Conservation (phyloP, 805 yeast genomes). For the Cephaloascus albidus region DNA sequence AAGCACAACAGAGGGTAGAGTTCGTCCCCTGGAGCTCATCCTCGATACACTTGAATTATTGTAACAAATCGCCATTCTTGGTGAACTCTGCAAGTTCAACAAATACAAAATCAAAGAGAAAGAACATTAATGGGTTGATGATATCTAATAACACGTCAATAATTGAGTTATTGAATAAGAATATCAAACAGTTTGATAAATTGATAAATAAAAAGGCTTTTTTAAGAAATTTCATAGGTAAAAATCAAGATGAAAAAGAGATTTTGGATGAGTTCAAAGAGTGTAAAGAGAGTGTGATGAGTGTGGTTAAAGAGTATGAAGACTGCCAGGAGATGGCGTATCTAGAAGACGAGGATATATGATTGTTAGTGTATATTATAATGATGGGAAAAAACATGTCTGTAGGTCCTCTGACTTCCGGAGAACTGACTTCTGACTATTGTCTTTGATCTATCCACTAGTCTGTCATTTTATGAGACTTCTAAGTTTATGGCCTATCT, state of each 20-base stretch:
- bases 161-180: slow-evolving; percentile 52
- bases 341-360: slow-evolving; percentile 39
- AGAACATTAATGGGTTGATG: slow-evolving; percentile 62
- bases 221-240: slow-evolving; percentile 61
- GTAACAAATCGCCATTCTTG: slow-evolving; percentile 58
- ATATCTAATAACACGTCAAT: slow-evolving; percentile 77
- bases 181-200: slow-evolving; percentile 70
- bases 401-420: too few relatives aligned
- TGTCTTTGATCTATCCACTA: too few relatives aligned
- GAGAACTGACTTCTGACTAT: too few relatives aligned
- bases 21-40: slow-evolving; percentile 87
- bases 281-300: slow-evolving; percentile 36
- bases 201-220: slow-evolving; percentile 78
- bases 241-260: slow-evolving; percentile 27
- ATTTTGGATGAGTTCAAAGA: slow-evolving; percentile 40
- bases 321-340: slow-evolving; percentile 30
- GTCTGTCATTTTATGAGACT: too few relatives aligned
- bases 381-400: too few relatives aligned
- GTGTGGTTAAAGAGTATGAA: slow-evolving; percentile 37
- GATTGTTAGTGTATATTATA: too few relatives aligned
- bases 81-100: slow-evolving; percentile 11
- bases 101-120: slow-evolving; percentile 25
- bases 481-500: too few relatives aligned
- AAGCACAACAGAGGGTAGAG: slow-evolving; percentile 55
- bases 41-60: slow-evolving; percentile 68